These are phyloP conservation scores for Saccharomyces eubayanus DNA, from an alignment of 805 yeast genomes.

Conservation along the genomic window DNA sequence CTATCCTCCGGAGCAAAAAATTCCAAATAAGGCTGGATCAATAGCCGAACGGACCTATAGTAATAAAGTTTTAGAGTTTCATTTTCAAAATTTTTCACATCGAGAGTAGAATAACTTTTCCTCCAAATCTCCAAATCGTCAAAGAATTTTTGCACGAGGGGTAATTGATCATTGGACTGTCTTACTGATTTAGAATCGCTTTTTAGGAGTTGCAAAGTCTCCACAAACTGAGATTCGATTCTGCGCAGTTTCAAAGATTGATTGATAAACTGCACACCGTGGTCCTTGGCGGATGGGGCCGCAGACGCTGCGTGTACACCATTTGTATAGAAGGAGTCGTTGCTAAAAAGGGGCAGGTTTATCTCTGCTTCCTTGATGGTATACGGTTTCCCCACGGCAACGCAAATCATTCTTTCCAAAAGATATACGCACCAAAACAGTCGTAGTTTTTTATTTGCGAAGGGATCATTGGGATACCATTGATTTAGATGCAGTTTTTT, in stretches of 20 bases:
- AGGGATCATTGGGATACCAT: constrained; percentile 19
- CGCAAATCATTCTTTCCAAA: constrained; percentile 53
- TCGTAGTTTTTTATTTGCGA: constrained; percentile 38
- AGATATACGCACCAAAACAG: constrained; percentile 58
- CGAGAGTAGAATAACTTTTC: constrained; percentile 36
- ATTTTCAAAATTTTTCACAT: constrained; percentile 42
- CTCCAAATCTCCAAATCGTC: constrained; percentile 50
- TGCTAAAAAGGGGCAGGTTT: constrained; percentile 44
- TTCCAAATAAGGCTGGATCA: constrained; percentile 59
- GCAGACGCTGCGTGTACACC: constrained; percentile 1
- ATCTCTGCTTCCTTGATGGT: constrained; percentile 44
- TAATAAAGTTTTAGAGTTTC: constrained; percentile 53
- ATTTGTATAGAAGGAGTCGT: constrained; percentile 30
- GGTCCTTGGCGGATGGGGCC: constrained; percentile 1
- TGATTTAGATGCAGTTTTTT: constrained; percentile 22
- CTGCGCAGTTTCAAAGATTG: constrained; percentile 50
- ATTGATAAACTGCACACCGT: constrained; percentile 42
- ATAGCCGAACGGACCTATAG: constrained; percentile 48
- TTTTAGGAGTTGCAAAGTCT: constrained; percentile 38
- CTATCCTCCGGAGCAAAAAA: constrained; percentile 52
- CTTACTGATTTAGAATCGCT: constrained; percentile 6
- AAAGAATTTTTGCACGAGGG: constrained; percentile 44
- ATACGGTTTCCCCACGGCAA: constrained; percentile 54
- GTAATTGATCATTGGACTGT: constrained; percentile 34
- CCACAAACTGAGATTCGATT: constrained; percentile 53